Base-by-base conservation (phyloP, 2,329 filamentous ascomycete species). In the Penicillium sp. region DNA sequence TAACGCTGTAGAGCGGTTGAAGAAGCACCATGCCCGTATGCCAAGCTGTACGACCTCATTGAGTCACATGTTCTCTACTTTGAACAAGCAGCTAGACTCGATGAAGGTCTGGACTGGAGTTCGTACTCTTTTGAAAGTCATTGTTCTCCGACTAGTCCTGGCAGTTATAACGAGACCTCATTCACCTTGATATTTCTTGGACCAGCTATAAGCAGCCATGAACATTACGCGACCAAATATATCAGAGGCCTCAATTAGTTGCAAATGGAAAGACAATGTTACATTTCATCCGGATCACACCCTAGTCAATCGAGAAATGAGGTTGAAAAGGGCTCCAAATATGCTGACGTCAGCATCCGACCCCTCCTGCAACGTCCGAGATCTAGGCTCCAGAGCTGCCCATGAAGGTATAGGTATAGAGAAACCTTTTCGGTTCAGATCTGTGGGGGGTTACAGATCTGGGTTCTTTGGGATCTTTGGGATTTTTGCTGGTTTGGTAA, bases 261-360 rank as follows among this genome's bases (percentile, higher is more conserved):
- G 61, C 58, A 55, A 48, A 35, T 22, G 4, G 2, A 4, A 22
- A 22, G 22, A 22, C 22, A 22, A 22, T 22, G 4, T 22, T 22
- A 22, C 22, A 3, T 22, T 22, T 22, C 22, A 22, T 43, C n/a
- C n/a, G n/a, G n/a, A 30, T 30, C 11, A 30, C n/a, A 14, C n/a
- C 25, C 41, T n/a, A n/a, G n/a, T n/a, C n/a, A n/a, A n/a, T n/a
- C 8, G n/a, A 33, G 42, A 8, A 25, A 22, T 2, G 48, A 38
- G n/a, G 33, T 38, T 38, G 35, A 14, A 38, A 14, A 38, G 8
- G 5, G 12, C 22, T 48, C 35, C 26, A 19, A 50, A 19, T 3
- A 3, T 42, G 47, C 47, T 41, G 35, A 42, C 25, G 48, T 50
- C 48, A 50, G 37, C 48, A 50, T 33, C 37, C 47, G 37, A 19